Evolutionary conservation across 306 rosid species (phyloP), one percentile per base, ranked within the genome.

Genomic region (Malus orientalis): DNA sequence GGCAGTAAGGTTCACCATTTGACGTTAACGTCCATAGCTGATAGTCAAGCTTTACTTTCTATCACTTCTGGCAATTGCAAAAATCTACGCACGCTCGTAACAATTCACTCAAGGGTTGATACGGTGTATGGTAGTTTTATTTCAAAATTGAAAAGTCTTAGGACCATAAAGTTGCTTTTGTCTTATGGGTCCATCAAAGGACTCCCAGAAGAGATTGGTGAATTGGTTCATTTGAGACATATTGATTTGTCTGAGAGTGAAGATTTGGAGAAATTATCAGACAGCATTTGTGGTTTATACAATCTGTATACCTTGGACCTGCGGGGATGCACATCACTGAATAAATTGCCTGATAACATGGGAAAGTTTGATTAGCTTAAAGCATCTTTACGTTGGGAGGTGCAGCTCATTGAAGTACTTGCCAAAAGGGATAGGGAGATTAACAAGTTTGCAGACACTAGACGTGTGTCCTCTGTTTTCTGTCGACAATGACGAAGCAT

Each of bases 181-280:
- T 27, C 25, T 25, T 25, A 25, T 25, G 0, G 1, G 1, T 30
- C 0, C 33, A 30, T 30, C 5, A 0, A 4, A 0, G 33, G 0
- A 33, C 8, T 33, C 38, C 38, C 38, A 33, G 0, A 5, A 1
- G 16, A 45, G 16, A 45, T 45, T 45, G 53, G 53, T 13, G 53
- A 45, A 13, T 11, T 45, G 53, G 15, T 13, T 2, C 53, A 45
- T 45, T 45, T 45, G 53, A 45, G 53, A 13, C 53, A 45, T 45
- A 2, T 45, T 45, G 53, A 45, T 45, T 45, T 45, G 53, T 45
- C 53, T 45, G 0, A 15, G 4, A 11, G 4, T 45, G 0, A 0
- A 2, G 0, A 45, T 9, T 45, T 45, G 53, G 0, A 0, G 53
- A 45, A 45, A 45, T 45, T 45, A 45, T 15, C 53, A 10, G 53